These are phyloP conservation scores for Malus hybrid DNA, from an alignment of 331 rosid genomes.

Conservation along the genomic window DNA sequence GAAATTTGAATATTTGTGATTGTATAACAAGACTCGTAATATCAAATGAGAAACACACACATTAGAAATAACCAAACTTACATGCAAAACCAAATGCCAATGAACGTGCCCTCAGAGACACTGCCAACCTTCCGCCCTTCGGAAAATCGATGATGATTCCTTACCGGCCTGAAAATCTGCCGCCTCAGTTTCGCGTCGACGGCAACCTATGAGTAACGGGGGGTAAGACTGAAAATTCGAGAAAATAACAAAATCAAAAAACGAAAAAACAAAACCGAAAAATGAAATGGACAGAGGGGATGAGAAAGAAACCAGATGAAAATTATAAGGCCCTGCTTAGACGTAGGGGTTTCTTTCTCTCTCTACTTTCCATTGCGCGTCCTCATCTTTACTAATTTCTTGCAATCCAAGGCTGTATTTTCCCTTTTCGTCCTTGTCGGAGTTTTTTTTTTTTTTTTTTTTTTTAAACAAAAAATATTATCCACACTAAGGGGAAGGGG, in stretches of 20 bases:
- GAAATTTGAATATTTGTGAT: too few species aligned
- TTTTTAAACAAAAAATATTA: too few species aligned
- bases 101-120: neutral
- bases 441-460: too few species aligned
- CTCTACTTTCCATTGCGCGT: neutral
- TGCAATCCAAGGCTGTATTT: constrained; percentile 4
- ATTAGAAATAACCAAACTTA: neutral
- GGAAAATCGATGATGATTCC: neutral
- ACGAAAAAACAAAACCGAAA: neutral
- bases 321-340: constrained; percentile 9
- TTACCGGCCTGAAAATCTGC: neutral
- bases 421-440: neutral
- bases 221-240: neutral
- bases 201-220: neutral
- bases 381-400: neutral
- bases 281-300: neutral
- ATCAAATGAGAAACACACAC: neutral
- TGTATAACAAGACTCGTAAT: neutral
- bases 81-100: constrained; percentile 5
- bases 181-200: neutral
- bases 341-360: constrained; percentile 17
- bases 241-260: neutral
- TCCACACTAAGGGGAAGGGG: fast-evolving
- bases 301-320: neutral
- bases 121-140: neutral